Evolutionary conservation across 1,284 basidiomycete genomes (phyloP).

Genomic region (Puccinia triticina): DNA sequence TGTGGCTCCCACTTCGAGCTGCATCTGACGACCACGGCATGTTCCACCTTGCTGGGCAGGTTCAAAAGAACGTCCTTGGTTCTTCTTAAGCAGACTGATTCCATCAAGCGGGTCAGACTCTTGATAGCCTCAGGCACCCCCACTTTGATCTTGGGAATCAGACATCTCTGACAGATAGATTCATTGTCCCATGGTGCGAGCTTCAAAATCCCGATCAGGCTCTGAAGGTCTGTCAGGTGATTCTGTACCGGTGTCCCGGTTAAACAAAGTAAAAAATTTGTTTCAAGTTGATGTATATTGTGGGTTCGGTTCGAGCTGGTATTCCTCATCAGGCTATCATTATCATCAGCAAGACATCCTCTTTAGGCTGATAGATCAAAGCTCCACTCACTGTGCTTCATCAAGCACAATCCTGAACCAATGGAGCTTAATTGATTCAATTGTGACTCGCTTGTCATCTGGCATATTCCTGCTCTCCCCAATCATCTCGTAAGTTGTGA

Average conservation of each 20-base stretch:
- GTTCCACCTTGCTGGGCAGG: neutral
- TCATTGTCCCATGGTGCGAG: neutral
- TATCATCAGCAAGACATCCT: neutral
- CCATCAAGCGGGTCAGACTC: neutral
- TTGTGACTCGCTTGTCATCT: neutral
- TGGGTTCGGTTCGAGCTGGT: slow-evolving; percentile 57
- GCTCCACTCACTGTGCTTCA: slow-evolving; percentile 55
- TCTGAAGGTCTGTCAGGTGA: slow-evolving; percentile 58
- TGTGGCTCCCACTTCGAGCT: neutral
- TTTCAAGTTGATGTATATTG: slow-evolving; percentile 58
- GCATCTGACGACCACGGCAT: neutral
- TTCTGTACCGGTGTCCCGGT: slow-evolving; percentile 60
- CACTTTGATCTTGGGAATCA: neutral
- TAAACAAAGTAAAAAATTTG: slow-evolving; percentile 57
- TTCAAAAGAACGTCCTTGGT: neutral
- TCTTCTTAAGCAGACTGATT: neutral
- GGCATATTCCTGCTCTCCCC: neutral
- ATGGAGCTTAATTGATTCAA: slow-evolving; percentile 53
- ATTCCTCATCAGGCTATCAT: slow-evolving; percentile 57
- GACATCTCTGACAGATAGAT: neutral
- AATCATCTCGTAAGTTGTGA: slow-evolving; percentile 9
- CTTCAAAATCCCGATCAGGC: slow-evolving; percentile 52
- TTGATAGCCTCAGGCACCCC: neutral
- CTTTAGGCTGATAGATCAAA: too few species aligned
- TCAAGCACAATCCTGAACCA: slow-evolving; percentile 60